phyloP scores from a whole-genome alignment of 2,329 filamentous ascomycete species.

The Neofusicoccum sp. region DNA sequence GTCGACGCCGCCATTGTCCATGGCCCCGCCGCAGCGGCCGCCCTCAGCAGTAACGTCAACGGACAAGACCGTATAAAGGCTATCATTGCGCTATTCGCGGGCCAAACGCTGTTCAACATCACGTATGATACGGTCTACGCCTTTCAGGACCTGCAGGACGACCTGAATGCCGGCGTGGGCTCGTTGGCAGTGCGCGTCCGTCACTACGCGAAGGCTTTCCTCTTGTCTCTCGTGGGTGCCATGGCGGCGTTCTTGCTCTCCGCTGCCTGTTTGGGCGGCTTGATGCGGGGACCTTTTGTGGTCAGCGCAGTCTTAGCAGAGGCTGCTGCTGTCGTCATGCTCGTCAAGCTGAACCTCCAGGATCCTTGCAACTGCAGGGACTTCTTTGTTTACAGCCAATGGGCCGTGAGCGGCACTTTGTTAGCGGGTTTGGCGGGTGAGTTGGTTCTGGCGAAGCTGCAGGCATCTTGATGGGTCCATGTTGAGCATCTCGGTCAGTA shows the following conservation, averaged over 20 bases:
- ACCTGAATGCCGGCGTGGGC: slow-evolving; percentile 41
- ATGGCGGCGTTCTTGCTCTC: neutral
- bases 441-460: neutral
- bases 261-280: neutral
- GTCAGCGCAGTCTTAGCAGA: neutral
- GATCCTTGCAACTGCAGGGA: neutral
- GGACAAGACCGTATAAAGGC: slow-evolving; percentile 18
- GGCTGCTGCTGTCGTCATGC: neutral
- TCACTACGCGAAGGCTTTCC: slow-evolving; percentile 3
- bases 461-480: neutral
- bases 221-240: neutral
- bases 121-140: slow-evolving; percentile 44
- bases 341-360: neutral
- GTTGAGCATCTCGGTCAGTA: too few species aligned
- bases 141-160: slow-evolving; percentile 40
- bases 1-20: neutral
- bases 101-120: slow-evolving; percentile 33
- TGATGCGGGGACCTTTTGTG: neutral
- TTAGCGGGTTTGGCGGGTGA: neutral
- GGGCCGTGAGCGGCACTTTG: neutral
- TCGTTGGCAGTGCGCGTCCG: slow-evolving; percentile 33
- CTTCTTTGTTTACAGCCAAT: neutral
- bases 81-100: slow-evolving; percentile 24
- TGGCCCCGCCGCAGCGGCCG: neutral
- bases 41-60: neutral